Evolutionary conservation across 345 rosid species (phyloP), one percentile per base, ranked within the genome.

Genomic region (Stellera chamaejasme): DNA sequence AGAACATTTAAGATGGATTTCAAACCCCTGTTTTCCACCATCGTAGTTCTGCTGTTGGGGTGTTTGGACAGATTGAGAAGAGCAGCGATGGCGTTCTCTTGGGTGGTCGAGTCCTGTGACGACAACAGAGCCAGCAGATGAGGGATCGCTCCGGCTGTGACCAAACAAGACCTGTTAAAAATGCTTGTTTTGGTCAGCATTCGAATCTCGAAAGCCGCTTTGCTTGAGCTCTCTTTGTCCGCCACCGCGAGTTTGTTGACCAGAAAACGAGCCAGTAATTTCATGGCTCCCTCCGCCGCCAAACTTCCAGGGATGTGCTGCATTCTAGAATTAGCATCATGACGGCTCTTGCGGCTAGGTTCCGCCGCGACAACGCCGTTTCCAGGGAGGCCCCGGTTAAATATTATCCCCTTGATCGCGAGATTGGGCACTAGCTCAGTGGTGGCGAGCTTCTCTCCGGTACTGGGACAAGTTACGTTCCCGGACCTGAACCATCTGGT

Each of bases 21-120:
- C 62, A 88, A 44, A 48, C 92, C 95, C 27, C 76, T 71, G 45
- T 69, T 78, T 26, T 82, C 82, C 39, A 75, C 75, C 26, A 83
- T 71, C 45, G 66, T 61, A 48, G 60, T 64, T 58, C 79, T 91
- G 54, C 88, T 76, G 54, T 66, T 62, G 9, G 66, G 54, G 65
- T 85, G 82, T 65, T 85, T 91, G 0, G 96, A 85, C 10, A 91
- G 69, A 71, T 88, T 85, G 72, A 88, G 53, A 19, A 83, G 50
- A 32, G 76, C 86, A 39, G 92, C 95, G 46, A 73, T 82, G 51
- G 89, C 81, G 57, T 82, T 87, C 25, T 85, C 90, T 61, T 85
- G 92, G 28, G 68, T 43, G 39, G 43, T 51, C 10, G 71, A 41
- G 71, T 84, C 85, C 52, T 45, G 42, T 0, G 76, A 68, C 10